Evolutionary conservation across 2,329 filamentous ascomycete genomes (phyloP), one percentile per base, ranked within the genome.

Genomic region (Arthrobotrys sphaeroides): DNA sequence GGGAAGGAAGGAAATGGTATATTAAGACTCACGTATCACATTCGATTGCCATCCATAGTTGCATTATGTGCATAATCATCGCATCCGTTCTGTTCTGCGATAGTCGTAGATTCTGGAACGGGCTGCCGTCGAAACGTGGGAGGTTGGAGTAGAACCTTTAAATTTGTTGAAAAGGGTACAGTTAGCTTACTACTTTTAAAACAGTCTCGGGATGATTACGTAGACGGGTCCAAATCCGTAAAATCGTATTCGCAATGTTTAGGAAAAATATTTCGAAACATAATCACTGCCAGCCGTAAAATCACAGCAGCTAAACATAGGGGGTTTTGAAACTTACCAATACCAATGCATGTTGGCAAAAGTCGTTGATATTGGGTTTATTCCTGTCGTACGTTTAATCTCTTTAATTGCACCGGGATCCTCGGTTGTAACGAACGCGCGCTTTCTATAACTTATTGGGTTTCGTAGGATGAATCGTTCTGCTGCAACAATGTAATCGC

Each of bases 21-120:
- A 16, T 31, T 20, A 26, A 18, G 10, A 74, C 70, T 45, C 18
- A 74, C 70, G 62, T 61, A 49, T 74, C 70, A 22, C 70, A 74
- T 40, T 74, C 70, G 16, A 74, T 26, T 6, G 70, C 70, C 70
- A 74, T 74, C 70, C 70, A 74, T 5, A 74, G 70, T 36, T 74
- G 70, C 62, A 62, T 74, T 16, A 74, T 57, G 28, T 74, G 70
- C n/a, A 24, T 45, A 28, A 74, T 62, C 26, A 74, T 28, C 7
- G 62, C 70, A 18, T 74, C 70, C 3, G 70, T 74, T 24, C 53
- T 36, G 38, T 74, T 74, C 18, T 22, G 42, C 10, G 36, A 42
- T 33, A 74, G 28, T 20, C 36, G 9, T 3, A 74, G 40, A 24
- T 74, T 74, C n/a, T 64, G 24, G 36, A 60, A 59, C 6, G 70